Percentiles rank a stretch among this genome's conserved stretches.
phyloP scores from a whole-genome alignment of 257 asterid genomes.

The Lycium barbarum region DNA sequence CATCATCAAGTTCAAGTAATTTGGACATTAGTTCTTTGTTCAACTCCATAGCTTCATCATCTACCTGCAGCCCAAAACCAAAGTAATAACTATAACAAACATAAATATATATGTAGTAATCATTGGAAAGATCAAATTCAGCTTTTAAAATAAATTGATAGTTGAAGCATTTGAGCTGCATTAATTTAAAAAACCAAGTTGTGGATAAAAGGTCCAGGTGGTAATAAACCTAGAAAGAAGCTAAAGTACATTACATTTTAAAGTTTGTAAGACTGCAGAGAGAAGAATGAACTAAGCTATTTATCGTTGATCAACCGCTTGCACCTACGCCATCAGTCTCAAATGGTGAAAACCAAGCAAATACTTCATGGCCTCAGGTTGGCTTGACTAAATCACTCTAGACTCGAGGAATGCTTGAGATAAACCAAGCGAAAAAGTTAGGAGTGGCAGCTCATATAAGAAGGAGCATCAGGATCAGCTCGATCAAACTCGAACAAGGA shows the following conservation, averaged over 20 bases:
- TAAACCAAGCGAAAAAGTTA: background rate
- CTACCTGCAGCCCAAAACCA: slow-evolving; percentile 58
- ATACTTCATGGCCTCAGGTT: background rate
- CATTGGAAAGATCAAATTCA: background rate
- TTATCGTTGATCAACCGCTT: background rate
- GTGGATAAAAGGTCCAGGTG: background rate
- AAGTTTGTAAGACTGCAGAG: background rate
- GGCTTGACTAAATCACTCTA: background rate
- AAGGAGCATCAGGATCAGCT: background rate
- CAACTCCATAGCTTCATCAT: slow-evolving; percentile 94
- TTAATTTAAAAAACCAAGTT: background rate
- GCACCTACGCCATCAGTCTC: background rate
- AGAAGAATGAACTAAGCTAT: slow-evolving; percentile 7
- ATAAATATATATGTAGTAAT: background rate
- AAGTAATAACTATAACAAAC: slow-evolving; percentile 12
- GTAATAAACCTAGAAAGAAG: background rate
- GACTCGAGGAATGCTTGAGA: background rate
- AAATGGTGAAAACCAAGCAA: background rate
- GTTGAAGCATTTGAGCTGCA: background rate
- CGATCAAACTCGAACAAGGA: background rate
- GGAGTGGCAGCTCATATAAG: background rate
- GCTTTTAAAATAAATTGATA: background rate
- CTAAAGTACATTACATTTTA: background rate
- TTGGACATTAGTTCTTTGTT: slow-evolving; percentile 78
- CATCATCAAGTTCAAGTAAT: slow-evolving; percentile 91